phyloP scores from a whole-genome alignment of 768 basidiomycete species.

The Xerocomellus intermedius region DNA sequence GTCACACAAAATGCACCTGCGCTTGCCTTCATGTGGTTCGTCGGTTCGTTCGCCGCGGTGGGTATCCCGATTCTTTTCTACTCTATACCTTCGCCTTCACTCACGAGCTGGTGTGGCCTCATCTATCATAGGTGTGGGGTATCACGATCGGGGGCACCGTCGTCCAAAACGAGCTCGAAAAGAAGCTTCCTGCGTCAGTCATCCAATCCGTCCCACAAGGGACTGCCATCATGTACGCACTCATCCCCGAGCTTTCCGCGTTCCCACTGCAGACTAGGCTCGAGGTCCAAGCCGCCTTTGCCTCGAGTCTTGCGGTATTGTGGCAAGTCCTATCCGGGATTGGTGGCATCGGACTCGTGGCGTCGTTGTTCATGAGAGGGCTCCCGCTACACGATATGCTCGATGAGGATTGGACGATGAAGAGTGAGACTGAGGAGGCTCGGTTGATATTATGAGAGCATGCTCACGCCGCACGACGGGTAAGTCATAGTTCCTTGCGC shows the following conservation, averaged over 20 bases:
- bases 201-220: constrained; percentile 34
- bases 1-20: background rate
- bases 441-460: too few relatives aligned
- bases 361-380: too few relatives aligned
- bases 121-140: constrained; percentile 43
- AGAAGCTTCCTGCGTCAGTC: constrained; percentile 40
- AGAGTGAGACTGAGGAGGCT: background rate
- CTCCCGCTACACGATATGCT: background rate
- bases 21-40: background rate
- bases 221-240: constrained; percentile 42
- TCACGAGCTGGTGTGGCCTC: background rate
- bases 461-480: too few relatives aligned
- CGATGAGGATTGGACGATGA: background rate
- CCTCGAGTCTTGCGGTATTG: constrained; percentile 35
- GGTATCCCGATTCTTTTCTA: background rate
- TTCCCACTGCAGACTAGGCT: constrained; percentile 34
- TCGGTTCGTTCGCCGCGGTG: background rate
- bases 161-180: constrained; percentile 47
- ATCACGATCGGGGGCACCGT: constrained; percentile 46
- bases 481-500: too few relatives aligned
- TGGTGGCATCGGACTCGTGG: background rate
- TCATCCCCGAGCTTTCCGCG: constrained; percentile 41
- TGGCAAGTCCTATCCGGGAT: constrained; percentile 45
- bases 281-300: constrained; percentile 42
- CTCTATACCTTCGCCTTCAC: background rate